Evolutionary conservation across 1,284 basidiomycete genomes (phyloP), one percentile per base, ranked within the genome.

Genomic region (Irpex sp.): DNA sequence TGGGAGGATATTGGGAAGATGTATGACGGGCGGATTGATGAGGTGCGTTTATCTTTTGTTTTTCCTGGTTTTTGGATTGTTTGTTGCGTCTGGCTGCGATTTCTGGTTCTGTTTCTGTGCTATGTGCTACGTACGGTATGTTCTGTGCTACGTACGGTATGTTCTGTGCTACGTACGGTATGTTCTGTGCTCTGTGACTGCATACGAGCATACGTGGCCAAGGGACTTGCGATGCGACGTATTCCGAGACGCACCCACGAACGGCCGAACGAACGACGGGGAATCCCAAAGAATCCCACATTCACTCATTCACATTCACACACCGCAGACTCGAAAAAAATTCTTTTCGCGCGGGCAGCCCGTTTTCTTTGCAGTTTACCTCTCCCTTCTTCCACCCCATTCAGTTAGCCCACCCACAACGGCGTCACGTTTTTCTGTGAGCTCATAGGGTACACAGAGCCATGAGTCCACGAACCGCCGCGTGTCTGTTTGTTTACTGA

Each of bases 1-100:
- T 91, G 84, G 77, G 83, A 93, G 73, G 96, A 98, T 75, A 80
- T 97, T 34, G 81, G 85, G 55, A 83, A 85, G 51, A 81, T 97
- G 75, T 88, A 89, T 71, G 78, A 78, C 54, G 92, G 91, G 44
- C 79, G 85, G 68, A 79, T 89, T 59, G 84, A 84, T 61, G 79
- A 83, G 73, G 92, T 93, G 68, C 68, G 84, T 73, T 26, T 15
- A 8, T 3, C 5, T 13, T 38, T 54, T 60, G 2, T 49, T 61
- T 51, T 47, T 59, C 36, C 2, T 9, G 38, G 54, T 49, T 51
- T 58, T 15, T 56, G 15, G 47, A 5, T 3, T 48, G 26, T 17
- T 26, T n/a, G n/a, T n/a, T n/a, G n/a, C n/a, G n/a, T n/a, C n/a
- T n/a, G n/a, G n/a, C n/a, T n/a, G n/a, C 3, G 26, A 26, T 26